Evolutionary conservation across 2,329 filamentous ascomycete species (phyloP), one percentile per base, ranked within the genome.

Genomic region (Pseudocercospora crystallina): DNA sequence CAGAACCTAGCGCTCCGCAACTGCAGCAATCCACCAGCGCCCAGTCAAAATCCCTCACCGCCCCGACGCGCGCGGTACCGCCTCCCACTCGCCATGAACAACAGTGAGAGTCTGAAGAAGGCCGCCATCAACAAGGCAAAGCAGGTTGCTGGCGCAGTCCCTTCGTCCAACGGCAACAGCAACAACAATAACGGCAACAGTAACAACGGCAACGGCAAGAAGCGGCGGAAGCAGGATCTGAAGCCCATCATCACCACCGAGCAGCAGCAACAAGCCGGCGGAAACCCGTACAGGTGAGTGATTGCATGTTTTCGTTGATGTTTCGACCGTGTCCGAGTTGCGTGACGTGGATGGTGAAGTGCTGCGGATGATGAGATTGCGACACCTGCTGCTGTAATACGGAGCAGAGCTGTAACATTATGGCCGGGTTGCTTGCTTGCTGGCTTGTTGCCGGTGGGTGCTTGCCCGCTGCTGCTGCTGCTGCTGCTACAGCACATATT

Each of bases 191-290:
- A 59, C 50, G 77, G 75, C 58, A 89, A 87, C 30, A 47, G 50
- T 15, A 43, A 32, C 34, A 81, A 76, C 68, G 76, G 75, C 63
- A 63, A 60, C 52, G 77, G 75, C 57, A 89, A 87, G 78, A 89
- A 89, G 78, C 80, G 85, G 66, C 85, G 86, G 76, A 89, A 89
- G 78, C 80, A 79, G 47, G 75, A 78, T 58, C 73, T 88, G 60
- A 87, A 88, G 73, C 86, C 86, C 63, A 89, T 89, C 66, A 86
- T 89, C 71, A 89, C 85, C 35, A 86, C 80, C 53, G 85, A 88
- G 63, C 64, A 74, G 70, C 70, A 76, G 47, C 49, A 53, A 29
- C 38, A 38, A 32, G 46, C 39, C 10, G 46, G 46, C 32, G 39
- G 46, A 13, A 42, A 41, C 20, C 38, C 46, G 31, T 13, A 49